A percentile compares a stretch with the other conserved stretches of the same genome.
Evolutionary conservation across 768 basidiomycete species (phyloP).

Genomic region (Phlebiopsis flavidoalba): DNA sequence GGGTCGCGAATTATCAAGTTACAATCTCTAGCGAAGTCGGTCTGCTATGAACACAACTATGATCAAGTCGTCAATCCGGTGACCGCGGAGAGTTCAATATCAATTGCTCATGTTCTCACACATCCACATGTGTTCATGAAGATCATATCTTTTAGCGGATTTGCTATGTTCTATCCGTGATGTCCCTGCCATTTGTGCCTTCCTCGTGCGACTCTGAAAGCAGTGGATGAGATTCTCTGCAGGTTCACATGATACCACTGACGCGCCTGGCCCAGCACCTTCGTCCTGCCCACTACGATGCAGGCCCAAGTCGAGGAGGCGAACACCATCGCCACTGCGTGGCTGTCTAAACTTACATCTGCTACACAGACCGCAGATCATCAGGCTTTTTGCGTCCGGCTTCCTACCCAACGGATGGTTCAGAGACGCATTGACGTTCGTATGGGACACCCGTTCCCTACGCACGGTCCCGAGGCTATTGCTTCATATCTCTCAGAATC

Average conservation of each 20-base stretch:
- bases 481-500: constrained; percentile 17
- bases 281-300: background rate
- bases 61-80: background rate
- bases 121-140: too few relatives aligned
- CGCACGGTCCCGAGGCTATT: constrained; percentile 31
- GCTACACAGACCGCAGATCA: constrained; percentile 16
- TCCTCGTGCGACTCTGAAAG: too few relatives aligned
- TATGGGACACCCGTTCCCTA: constrained; percentile 38
- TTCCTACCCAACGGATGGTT: constrained; percentile 35
- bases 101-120: too few relatives aligned
- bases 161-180: too few relatives aligned
- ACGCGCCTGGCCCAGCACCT: background rate
- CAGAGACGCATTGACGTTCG: constrained; percentile 38
- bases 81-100: too few relatives aligned
- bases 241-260: too few relatives aligned
- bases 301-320: background rate
- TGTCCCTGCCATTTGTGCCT: too few relatives aligned
- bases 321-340: constrained; percentile 10
- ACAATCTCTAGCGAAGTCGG: too few relatives aligned
- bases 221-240: too few relatives aligned
- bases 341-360: constrained; percentile 24
- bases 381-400: constrained; percentile 15
- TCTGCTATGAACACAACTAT: too few relatives aligned
- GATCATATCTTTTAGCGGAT: too few relatives aligned
- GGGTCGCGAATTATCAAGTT: too few relatives aligned